Base-by-base conservation (phyloP, 1,284 basidiomycete genomes). In the Trametes pubescens region DNA sequence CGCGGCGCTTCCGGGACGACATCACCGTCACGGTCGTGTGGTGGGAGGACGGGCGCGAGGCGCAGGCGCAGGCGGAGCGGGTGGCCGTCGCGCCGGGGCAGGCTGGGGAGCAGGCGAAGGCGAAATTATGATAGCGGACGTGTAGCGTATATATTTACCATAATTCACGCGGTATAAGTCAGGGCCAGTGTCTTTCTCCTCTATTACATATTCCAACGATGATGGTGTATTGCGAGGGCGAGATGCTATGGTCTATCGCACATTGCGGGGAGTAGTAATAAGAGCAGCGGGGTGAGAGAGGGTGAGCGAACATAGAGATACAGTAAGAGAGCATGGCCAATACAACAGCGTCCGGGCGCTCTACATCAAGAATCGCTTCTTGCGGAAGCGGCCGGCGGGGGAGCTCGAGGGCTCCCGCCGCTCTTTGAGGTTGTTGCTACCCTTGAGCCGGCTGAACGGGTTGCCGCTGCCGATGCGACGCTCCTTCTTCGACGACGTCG, bases 1-100 rank as follows among this genome's bases (percentile, higher is more conserved):
- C 91, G 61, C 85, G 94, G 74, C 85, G 90, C 71, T 91, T 90
- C 75, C 83, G 95, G 58, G 95, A 98, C 74, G 96, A 98, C 78
- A 86, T 94, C 38, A 96, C 94, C 1, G 93, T 95, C n/a, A 94
- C 92, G 55, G 94, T 94, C 59, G 85, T 96, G 9, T 91, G 88
- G 84, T 93, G 91, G 91, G 88, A 92, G 70, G 87, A 88, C 46
- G 85, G 84, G 18, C 77, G 81, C 10, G 82, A 83, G 43, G 80
- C 71, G 32, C 69, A 74, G 64, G 66, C 67, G 34, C 69, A 74
- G 64, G 65, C 67, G 22, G 64, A 68, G 37, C 62, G 57, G 43
- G 57, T 65, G 18, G 18, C 57, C 13, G 51, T 65, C 16, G 57
- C 66, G 52, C 53, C 40, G 37, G 51, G 43, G 58, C 64, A 61